Evolutionary conservation across 202 grass and related monocot genomes (phyloP), one percentile per base, ranked within the genome.

Genomic region (Sporobolus alterniflorus): DNA sequence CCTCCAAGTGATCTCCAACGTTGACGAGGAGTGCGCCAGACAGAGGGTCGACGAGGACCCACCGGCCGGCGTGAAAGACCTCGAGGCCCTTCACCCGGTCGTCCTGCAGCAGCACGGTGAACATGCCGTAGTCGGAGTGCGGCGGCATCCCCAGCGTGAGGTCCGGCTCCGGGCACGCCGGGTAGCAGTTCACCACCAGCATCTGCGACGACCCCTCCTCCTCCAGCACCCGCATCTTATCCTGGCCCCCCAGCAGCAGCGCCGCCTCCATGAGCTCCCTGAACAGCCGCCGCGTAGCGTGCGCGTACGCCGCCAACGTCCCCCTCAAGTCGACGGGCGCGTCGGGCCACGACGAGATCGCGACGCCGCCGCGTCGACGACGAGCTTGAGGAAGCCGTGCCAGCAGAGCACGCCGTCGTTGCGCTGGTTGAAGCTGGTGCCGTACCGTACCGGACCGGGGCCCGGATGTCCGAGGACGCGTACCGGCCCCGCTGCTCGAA

Each of bases 341-440:
- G 48, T 88, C 78, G 29, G 93, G 93, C 85, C 90, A 95, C 1
- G 70, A 36, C 24, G 84, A 78, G 10, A 0, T 69, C 5, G 67
- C 50, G 36, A 84, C 42, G 61, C 34, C 8, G 63, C 9, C 78
- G 78, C 82, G 81, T 52, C 87, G 75, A 95, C 86, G 39, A 74
- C 89, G 78, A 95, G 74, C 85, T 95, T 95, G 63, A 95, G 74
- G 56, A 95, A 95, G 83, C 92, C 93, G 11, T 88, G 70, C 93
- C 93, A 95, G 39, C 66, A 95, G 41, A 92, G 89, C 22, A 95
- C 90, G 12, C 57, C 39, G 75, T 95, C 93, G 20, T 83, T 85
- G 29, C 75, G 79, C 88, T 95, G 90, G 85, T 95, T 92, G 85
- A 92, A 95, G 84, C 93, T 95, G 42, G 93, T 95, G 51, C 93